Base-by-base conservation (phyloP, 495 filamentous ascomycete genomes). In the Neurospora hispaniola region DNA sequence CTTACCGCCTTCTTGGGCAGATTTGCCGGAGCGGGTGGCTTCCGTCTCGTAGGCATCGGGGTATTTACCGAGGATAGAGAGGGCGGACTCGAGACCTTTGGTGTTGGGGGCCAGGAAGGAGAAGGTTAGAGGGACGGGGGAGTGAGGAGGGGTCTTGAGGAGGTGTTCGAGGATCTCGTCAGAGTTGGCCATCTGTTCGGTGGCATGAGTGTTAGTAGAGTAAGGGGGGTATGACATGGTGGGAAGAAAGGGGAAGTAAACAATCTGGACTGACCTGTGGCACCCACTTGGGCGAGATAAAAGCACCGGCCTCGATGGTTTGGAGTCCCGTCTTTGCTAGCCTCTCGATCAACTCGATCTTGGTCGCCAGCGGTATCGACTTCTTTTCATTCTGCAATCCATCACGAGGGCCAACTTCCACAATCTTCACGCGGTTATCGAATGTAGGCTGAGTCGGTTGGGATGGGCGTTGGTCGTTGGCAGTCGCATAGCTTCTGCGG, bases 281-380 rank as follows among this genome's bases (percentile, higher is more conserved):
- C 27, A 98, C 94, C 96, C 96, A 98, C 92, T 97, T 98, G 9
- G 94, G 94, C 70, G 92, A 88, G 9, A 98, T 95, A 80, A 99
- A 99, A 4, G 93, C 94, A 3, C 96, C 96, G 31, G 96, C 96
- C 81, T 99, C 96, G 74, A 99, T 97, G 62, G 91, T 92, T 5
- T 86, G 87, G 27, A 99, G 84, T 1, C 96, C 96, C 0, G 95
- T 96, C 76, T 88, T 88, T n/a, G 94, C 92, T 54, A 99, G 84
- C 72, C 88, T 86, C 75, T 90, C 84, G 69, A 98, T 91, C 71
- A 98, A 81, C 74, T 97, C 89, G 43, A 98, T 87, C 82, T 98
- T 99, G 4, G 92, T 97, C 46, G 88, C 87, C 71, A 94, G 83
- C 23, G 92, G 83, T 73, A 99, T 93, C 3, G 87, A 85, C 75